Conservation (phyloP, 2,329 filamentous ascomycete genomes). For the Xylogone sp. region DNA sequence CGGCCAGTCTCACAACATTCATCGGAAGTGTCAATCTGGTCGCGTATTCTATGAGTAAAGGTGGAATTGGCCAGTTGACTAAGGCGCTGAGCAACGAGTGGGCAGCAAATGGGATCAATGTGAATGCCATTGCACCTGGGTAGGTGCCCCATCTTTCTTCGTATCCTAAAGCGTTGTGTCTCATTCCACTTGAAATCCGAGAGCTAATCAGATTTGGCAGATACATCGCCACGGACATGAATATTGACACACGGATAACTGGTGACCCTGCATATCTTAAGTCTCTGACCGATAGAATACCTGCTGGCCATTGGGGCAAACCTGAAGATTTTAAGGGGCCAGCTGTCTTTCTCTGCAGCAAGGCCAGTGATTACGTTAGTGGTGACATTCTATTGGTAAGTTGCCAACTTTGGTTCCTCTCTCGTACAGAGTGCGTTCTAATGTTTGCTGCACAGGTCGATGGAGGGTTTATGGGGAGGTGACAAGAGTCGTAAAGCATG, state of each 20-base stretch:
- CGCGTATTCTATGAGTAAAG: conserved; percentile 3
- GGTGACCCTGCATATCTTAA: conserved; percentile 65
- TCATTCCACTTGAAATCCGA: too few relatives aligned
- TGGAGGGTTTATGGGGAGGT: conserved; percentile 8
- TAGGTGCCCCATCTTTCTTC: conserved; percentile 87
- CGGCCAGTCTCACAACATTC: conserved; percentile 3
- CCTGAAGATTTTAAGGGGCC: conserved; percentile 83
- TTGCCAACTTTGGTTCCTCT: conserved; percentile 11
- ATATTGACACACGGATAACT: conserved; percentile 67
- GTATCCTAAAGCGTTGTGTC: conserved; percentile 64
- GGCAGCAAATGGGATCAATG: conserved; percentile 67
- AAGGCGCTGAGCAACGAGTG: conserved; percentile 83
- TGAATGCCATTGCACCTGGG: conserved; percentile 84
- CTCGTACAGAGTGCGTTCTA: not conserved
- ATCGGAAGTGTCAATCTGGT: conserved; percentile 1
- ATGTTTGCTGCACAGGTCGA: conserved; percentile 1
- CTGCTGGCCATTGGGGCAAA: conserved; percentile 72
- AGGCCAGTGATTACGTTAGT: conserved; percentile 44
- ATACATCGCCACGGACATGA: conserved; percentile 90
- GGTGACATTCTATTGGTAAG: conserved; percentile 8
- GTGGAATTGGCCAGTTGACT: conserved; percentile 48
- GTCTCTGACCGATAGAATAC: conserved; percentile 73
- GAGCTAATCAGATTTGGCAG: conserved; percentile 67
- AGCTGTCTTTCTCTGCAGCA: conserved; percentile 62
- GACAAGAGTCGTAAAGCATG: not conserved